A percentile compares a stretch with the other conserved stretches of the same genome.
Conservation (phyloP, 176 grass and related monocot species). For the Phragmites australis region DNA sequence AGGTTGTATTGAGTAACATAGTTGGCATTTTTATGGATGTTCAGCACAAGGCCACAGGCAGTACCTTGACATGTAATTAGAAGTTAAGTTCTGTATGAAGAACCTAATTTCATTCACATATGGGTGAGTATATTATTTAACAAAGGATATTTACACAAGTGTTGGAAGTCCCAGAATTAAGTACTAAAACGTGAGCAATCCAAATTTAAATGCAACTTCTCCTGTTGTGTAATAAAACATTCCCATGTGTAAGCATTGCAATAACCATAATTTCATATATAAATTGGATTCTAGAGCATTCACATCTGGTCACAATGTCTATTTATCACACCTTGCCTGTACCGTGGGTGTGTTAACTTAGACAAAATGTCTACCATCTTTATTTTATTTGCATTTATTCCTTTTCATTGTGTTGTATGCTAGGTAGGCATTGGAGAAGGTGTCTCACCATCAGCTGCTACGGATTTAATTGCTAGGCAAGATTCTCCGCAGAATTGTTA, state of each 20-base stretch:
- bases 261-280: conserved; percentile 14
- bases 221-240: conserved; percentile 19
- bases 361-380: background rate
- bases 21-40: background rate
- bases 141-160: background rate
- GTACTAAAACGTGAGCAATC: background rate
- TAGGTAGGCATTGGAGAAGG: conserved; percentile 99
- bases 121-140: background rate
- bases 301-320: background rate
- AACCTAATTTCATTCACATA: background rate
- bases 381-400: conserved; percentile 30
- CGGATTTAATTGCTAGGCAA: conserved; percentile 93
- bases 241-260: background rate
- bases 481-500: background rate
- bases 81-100: background rate
- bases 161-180: background rate
- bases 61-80: background rate
- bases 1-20: conserved; percentile 1
- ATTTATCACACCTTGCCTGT: background rate
- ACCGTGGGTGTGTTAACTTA: background rate
- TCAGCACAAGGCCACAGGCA: background rate
- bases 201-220: background rate
- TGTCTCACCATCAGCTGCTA: conserved; percentile 98
- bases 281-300: conserved; percentile 29
- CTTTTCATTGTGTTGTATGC: conserved; percentile 39